phyloP scores from a whole-genome alignment of 2,329 filamentous ascomycete species.

The Colletotrichum sublineola region DNA sequence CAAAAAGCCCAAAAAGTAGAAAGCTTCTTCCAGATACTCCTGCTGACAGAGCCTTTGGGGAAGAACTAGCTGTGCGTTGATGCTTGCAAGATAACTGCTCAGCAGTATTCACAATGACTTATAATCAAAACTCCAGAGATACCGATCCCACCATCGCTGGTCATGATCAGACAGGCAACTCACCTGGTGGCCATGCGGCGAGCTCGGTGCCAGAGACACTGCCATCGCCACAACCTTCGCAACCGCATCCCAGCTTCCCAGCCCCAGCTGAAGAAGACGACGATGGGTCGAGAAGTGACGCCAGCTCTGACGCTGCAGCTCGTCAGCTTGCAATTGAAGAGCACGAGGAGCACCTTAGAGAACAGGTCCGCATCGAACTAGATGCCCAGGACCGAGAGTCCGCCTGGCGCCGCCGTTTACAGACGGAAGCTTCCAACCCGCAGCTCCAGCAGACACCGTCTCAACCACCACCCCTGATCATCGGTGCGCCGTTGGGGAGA shows the following conservation, averaged over 20 bases:
- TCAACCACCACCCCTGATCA: conserved; percentile 47
- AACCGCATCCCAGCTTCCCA: background rate
- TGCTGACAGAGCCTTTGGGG: background rate
- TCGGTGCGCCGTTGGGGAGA: conserved; percentile 53
- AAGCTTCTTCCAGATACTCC: background rate
- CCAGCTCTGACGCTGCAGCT: background rate
- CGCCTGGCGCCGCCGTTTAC: background rate
- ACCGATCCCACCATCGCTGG: background rate
- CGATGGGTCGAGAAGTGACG: background rate
- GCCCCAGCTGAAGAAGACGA: background rate
- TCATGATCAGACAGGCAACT: background rate
- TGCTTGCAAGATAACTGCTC: background rate
- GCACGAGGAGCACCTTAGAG: conserved; percentile 11
- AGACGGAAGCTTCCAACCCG: background rate
- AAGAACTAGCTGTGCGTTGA: background rate
- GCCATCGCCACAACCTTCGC: background rate
- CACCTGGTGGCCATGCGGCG: background rate
- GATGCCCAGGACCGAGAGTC: conserved; percentile 20
- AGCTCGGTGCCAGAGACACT: too few species aligned
- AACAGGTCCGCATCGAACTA: conserved; percentile 15
- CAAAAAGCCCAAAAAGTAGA: conserved; percentile 1
- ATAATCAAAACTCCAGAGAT: background rate
- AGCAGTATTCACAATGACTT: background rate
- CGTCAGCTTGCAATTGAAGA: background rate
- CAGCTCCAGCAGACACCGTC: background rate